Evolutionary conservation across 2,329 filamentous ascomycete species (phyloP).

Genomic region (Phoma sp.): DNA sequence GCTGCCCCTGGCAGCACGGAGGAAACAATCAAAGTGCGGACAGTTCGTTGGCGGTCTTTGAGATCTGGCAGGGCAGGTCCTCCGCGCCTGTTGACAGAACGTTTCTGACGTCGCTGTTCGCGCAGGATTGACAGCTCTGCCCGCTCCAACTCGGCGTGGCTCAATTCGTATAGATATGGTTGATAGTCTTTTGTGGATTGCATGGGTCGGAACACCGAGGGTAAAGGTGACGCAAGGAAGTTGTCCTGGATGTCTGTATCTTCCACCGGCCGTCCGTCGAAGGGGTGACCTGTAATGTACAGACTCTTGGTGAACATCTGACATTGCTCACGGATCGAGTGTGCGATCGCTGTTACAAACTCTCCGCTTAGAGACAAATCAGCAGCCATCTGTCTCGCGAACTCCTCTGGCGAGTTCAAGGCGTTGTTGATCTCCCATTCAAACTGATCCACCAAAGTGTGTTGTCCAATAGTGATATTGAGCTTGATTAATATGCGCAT

Average conservation of each 20-base stretch:
- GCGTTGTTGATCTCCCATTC: slow-evolving; percentile 99
- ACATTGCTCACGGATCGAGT: slow-evolving; percentile 94
- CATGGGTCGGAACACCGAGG: slow-evolving; percentile 83
- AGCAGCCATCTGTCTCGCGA: slow-evolving; percentile 84
- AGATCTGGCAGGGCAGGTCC: slow-evolving; percentile 94
- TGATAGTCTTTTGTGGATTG: slow-evolving; percentile 94
- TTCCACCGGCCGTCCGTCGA: slow-evolving; percentile 91
- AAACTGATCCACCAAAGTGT: slow-evolving; percentile 94
- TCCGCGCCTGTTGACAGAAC: slow-evolving; percentile 90
- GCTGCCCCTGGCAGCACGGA: slow-evolving; percentile 90
- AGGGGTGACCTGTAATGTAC: slow-evolving; percentile 91
- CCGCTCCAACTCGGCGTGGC: slow-evolving; percentile 84
- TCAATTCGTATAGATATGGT: slow-evolving; percentile 92
- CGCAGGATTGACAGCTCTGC: slow-evolving; percentile 92
- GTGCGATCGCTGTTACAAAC: slow-evolving; percentile 95
- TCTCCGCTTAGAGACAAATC: slow-evolving; percentile 92
- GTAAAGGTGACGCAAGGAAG: slow-evolving; percentile 84
- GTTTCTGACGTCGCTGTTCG: slow-evolving; percentile 92
- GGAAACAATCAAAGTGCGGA: slow-evolving; percentile 89
- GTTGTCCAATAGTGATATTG: slow-evolving; percentile 95
- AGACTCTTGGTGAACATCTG: slow-evolving; percentile 93
- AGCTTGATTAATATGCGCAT: slow-evolving; percentile 96
- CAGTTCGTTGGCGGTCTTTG: slow-evolving; percentile 91
- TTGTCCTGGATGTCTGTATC: slow-evolving; percentile 86
- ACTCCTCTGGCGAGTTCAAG: slow-evolving; percentile 91